Evolutionary conservation across 1,139 yeast genomes (phyloP), one percentile per base, ranked within the genome.

Genomic region (Candida pseudoviswanathii): DNA sequence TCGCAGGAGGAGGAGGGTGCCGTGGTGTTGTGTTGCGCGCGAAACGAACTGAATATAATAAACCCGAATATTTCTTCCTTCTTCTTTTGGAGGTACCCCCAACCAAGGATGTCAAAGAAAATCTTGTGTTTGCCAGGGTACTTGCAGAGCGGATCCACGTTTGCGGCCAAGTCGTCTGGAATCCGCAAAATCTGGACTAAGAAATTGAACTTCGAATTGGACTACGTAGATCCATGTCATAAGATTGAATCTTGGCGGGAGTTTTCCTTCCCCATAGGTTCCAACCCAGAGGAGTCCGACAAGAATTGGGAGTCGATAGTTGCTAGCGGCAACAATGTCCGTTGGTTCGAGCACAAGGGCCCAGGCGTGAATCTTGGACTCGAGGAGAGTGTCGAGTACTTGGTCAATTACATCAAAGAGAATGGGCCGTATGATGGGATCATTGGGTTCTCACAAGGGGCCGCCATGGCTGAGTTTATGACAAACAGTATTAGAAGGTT

Each of bases 391-490:
- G 51, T 71, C 11, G 47, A 62, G 3, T 74, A 78, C n/a, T 77
- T 92, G 25, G 70, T 75, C 27, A 66, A 73, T 0, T 76, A 85
- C 50, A 83, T 89, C 55, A 72, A 75, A 43, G 70, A 75, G 52
- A 76, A 90, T 54, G 98, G 98, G 0, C 98, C 98, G 0, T 91
- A 86, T 61, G 86, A 84, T 49, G 98, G 97, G 2, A 75, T 92
- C 29, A 70, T 94, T 49, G 98, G 97, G 2, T 94, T 92, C 64
- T 86, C 95, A 21, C 98, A 94, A 66, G 99, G 99, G 54, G 95
- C 97, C 1, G 96, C 96, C 3, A 71, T 94, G 63, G 82, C 95
- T 1, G 82, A 84, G 3, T 71, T 82, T 26, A 59, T 83, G 7
- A 68, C 84, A 37, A 80, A 80, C 55, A 66, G 68, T 25, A 69